Evolutionary conservation across 768 basidiomycete species (phyloP), one percentile per base, ranked within the genome.

Genomic region (Auricularia heimuer): DNA sequence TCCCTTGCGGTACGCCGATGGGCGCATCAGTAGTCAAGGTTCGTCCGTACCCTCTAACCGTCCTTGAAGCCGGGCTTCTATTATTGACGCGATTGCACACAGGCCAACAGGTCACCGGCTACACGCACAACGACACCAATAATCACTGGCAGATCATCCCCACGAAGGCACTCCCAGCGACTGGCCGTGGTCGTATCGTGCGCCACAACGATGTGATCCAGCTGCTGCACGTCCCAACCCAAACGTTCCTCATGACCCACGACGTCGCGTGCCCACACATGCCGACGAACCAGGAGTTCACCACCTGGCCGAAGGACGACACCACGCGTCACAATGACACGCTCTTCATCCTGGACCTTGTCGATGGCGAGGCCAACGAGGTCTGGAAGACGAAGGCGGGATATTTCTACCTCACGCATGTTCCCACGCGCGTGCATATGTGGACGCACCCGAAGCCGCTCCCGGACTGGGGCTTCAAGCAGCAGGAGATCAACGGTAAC

Each of bases 281-380:
- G 89, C 88, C 97, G 16, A 99, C 97, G 61, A 98, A 98, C 74
- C 94, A 98, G 73, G 97, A 99, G 75, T 94, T 98, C 75, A 99
- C 97, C 4, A 98, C 97, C 0, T 89, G 87, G 85, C 74, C 87
- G 3, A 88, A 85, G 71, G 88, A 91, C 66, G 91, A 96, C 68
- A 78, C 85, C 64, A 79, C 82, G 7, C 82, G 90, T 62, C 82
- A 89, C 73, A 91, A 92, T 67, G 95, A 99, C 66, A 98, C 96
- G 0, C 81, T 94, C 8, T 99, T 98, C 83, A 79, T 83, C 68
- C 70, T 99, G 12, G 74, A 83, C 6, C 79, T 99, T 44, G 79
- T 83, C 51, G 90, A 92, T 54, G 90, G 83, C 0, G 79, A 85
- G 65, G 83, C 89, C 24, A 90, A 90, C 7, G 86, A 93, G 65